Evolutionary conservation across 106 monocot species (phyloP).

Genomic region (Platanthera guangdongensis): DNA sequence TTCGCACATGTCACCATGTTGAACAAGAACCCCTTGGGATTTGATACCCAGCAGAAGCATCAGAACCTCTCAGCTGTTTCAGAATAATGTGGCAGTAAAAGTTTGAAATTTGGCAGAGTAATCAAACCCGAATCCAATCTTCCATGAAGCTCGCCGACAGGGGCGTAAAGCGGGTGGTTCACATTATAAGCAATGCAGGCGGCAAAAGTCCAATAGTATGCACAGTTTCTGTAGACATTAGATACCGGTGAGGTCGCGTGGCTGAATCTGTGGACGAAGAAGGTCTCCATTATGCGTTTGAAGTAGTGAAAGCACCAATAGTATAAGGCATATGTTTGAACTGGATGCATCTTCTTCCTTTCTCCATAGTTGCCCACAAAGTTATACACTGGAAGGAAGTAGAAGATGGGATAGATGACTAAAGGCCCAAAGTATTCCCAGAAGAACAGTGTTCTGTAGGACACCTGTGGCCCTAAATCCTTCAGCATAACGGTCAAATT

Average conservation of each 20-base stretch:
- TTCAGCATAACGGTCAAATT: slow-evolving; percentile 70
- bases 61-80: slow-evolving; percentile 67
- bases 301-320: slow-evolving; percentile 92
- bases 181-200: slow-evolving; percentile 75
- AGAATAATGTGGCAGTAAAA: slow-evolving; percentile 75
- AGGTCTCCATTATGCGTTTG: slow-evolving; percentile 88
- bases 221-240: slow-evolving; percentile 87
- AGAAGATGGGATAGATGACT: slow-evolving; percentile 78
- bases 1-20: slow-evolving; percentile 80
- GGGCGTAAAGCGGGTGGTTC: slow-evolving; percentile 76
- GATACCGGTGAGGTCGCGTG: slow-evolving; percentile 90
- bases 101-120: slow-evolving; percentile 72
- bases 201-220: slow-evolving; percentile 86
- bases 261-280: slow-evolving; percentile 91
- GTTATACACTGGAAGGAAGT: slow-evolving; percentile 77
- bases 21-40: slow-evolving; percentile 80
- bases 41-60: slow-evolving; percentile 65
- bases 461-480: slow-evolving; percentile 76
- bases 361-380: slow-evolving; percentile 55
- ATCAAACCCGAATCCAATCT: slow-evolving; percentile 68
- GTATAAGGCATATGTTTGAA: slow-evolving; percentile 80
- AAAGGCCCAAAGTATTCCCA: slow-evolving; percentile 87
- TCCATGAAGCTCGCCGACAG: slow-evolving; percentile 69
- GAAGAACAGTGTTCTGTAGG: slow-evolving; percentile 85
- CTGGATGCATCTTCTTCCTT: slow-evolving; percentile 51